A percentile compares a stretch with the other conserved stretches of the same genome.
These are phyloP conservation scores for Calonectria fujianensis DNA, from an alignment of 2,329 filamentous ascomycete species.

Conservation along the genomic window DNA sequence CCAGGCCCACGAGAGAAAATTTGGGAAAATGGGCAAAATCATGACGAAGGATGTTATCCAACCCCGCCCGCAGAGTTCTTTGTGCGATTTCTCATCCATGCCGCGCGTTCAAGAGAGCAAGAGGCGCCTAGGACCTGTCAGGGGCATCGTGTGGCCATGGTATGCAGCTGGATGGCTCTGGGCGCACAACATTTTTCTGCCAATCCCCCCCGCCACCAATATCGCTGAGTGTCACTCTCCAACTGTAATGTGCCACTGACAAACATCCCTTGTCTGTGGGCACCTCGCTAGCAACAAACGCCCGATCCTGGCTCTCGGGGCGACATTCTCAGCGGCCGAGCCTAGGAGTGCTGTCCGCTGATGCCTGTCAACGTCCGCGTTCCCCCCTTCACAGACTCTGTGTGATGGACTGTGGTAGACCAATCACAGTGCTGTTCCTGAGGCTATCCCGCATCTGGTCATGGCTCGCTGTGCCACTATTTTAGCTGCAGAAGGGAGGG, in stretches of 20 bases:
- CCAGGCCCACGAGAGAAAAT: slow-evolving; percentile 23
- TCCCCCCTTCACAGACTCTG: slow-evolving; percentile 41
- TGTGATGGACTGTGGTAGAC: slow-evolving; percentile 57
- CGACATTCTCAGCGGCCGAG: slow-evolving; percentile 41
- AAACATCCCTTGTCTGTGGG: slow-evolving; percentile 10
- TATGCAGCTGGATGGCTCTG: slow-evolving; percentile 14
- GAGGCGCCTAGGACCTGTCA: slow-evolving; percentile 14
- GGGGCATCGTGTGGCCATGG: slow-evolving; percentile 20
- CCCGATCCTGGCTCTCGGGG: slow-evolving; percentile 36
- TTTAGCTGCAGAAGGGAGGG: slow-evolving; percentile 41
- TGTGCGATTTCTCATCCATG: slow-evolving; percentile 17
- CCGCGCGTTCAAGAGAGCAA: slow-evolving; percentile 39
- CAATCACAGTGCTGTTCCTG: slow-evolving; percentile 65
- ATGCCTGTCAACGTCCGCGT: slow-evolving; percentile 35
- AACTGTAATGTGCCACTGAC: slow-evolving; percentile 29
- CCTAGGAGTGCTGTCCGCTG: slow-evolving; percentile 13
- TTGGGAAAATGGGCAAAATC: background rate
- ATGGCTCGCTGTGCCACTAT: slow-evolving; percentile 34
- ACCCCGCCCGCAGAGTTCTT: slow-evolving; percentile 17
- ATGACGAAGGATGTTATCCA: background rate
- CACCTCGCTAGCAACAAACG: slow-evolving; percentile 23
- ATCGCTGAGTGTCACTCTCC: slow-evolving; percentile 6
- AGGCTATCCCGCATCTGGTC: slow-evolving; percentile 57
- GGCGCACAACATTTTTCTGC: slow-evolving; percentile 13
- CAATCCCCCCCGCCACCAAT: slow-evolving; percentile 24